phyloP scores from a whole-genome alignment of 257 asterid species.

The Haberlea rhodopensis region DNA sequence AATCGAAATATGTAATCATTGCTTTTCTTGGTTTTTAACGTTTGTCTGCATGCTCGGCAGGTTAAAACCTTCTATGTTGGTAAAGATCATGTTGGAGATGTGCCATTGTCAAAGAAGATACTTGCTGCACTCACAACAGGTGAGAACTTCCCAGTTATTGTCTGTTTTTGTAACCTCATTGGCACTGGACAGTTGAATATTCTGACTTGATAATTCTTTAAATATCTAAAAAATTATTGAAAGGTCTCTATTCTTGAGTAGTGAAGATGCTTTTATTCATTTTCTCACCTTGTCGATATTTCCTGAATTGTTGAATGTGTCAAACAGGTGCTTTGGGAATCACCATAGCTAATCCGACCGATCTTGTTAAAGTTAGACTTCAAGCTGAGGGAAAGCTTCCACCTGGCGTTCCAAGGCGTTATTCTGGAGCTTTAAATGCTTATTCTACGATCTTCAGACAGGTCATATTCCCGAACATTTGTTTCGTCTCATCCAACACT shows the following conservation, averaged over 20 bases:
- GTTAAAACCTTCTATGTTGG: constrained; percentile 81
- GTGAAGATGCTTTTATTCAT: neutral
- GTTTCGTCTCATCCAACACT: neutral
- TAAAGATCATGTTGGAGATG: constrained; percentile 96
- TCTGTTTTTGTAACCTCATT: neutral
- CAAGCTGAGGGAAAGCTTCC: constrained; percentile 96
- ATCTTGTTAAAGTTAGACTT: constrained; percentile 95
- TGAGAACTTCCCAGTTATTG: constrained; percentile 34
- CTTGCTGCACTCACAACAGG: constrained; percentile 98
- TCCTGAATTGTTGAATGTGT: constrained; percentile 23
- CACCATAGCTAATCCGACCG: constrained; percentile 89
- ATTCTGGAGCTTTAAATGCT: constrained; percentile 92
- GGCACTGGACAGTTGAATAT: neutral
- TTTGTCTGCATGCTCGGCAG: constrained; percentile 32
- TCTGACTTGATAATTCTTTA: neutral
- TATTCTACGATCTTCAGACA: constrained; percentile 80
- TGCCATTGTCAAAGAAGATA: constrained; percentile 77
- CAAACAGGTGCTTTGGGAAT: constrained; percentile 77
- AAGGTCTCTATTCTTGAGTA: neutral
- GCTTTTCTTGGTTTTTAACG: constrained; percentile 16
- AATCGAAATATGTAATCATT: neutral
- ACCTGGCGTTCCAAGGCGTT: constrained; percentile 92
- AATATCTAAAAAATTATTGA: neutral
- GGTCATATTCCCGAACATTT: constrained; percentile 45
- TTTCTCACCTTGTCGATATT: constrained; percentile 19